Evolutionary conservation across 306 rosid genomes (phyloP).

Genomic region (Vachellia collinsii): DNA sequence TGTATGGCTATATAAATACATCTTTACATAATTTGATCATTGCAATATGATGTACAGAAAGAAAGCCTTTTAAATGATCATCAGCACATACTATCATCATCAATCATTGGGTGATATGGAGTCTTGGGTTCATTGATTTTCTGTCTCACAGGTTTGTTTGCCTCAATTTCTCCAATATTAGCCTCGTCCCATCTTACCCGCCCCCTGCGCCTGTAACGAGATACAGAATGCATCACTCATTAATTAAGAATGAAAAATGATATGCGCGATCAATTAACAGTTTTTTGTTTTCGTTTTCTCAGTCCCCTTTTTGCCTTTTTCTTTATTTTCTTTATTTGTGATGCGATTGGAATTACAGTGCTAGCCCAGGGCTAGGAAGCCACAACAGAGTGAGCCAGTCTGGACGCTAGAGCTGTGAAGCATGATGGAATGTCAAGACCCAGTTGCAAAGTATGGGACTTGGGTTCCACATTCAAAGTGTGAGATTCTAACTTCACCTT

Average conservation of each 20-base stretch:
- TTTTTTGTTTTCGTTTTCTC: background rate
- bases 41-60: conserved; percentile 3
- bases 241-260: conserved; percentile 24
- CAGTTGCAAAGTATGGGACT: background rate
- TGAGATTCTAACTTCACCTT: background rate
- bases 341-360: background rate
- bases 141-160: conserved; percentile 97
- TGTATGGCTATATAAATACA: conserved; percentile 4
- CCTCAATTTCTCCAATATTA: conserved; percentile 90
- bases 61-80: conserved; percentile 30
- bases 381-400: background rate
- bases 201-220: conserved; percentile 53
- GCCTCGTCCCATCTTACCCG: conserved; percentile 92
- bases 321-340: background rate
- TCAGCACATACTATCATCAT: conserved; percentile 71
- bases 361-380: background rate
- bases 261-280: conserved; percentile 10
- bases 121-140: conserved; percentile 99
- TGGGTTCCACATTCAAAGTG: background rate
- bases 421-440: background rate
- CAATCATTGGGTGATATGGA: conserved; percentile 94
- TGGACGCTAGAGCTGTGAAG: background rate
- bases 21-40: conserved; percentile 21
- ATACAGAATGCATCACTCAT: conserved; percentile 8
- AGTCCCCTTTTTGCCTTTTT: background rate